phyloP scores from a whole-genome alignment of 441 rosid genomes.

The Breynia disticha region DNA sequence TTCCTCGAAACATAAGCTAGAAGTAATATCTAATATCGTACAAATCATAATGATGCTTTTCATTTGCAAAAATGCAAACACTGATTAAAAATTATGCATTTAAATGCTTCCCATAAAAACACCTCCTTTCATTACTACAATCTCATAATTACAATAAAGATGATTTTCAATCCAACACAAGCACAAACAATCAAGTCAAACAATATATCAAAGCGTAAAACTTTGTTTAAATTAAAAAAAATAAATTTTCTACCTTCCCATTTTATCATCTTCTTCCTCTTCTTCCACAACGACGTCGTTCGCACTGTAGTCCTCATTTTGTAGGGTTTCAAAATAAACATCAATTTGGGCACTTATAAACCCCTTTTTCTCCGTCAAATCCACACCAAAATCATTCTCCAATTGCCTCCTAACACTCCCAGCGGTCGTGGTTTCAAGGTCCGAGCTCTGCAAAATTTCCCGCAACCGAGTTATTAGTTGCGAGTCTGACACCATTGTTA shows the following conservation, averaged over 20 bases:
- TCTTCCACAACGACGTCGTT: constrained; percentile 17
- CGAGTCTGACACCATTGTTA: constrained; percentile 49
- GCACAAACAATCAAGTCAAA: no score
- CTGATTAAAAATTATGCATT: no score
- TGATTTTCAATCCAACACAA: no score
- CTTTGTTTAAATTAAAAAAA: no score
- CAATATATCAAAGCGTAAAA: no score
- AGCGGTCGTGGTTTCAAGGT: constrained; percentile 49
- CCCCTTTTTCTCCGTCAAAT: constrained; percentile 41
- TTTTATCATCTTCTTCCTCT: constrained; percentile 8
- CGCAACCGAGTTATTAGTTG: constrained; percentile 49
- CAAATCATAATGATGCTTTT: no score
- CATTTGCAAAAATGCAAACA: no score
- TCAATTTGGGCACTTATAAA: constrained; percentile 55
- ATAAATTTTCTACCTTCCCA: constrained; percentile 6
- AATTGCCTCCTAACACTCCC: constrained; percentile 41
- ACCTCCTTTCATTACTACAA: no score
- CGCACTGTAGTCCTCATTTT: not conserved
- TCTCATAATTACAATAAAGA: no score
- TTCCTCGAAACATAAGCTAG: no score
- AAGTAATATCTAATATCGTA: no score
- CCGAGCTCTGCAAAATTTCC: constrained; percentile 37
- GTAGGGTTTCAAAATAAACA: constrained; percentile 35
- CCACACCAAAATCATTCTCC: constrained; percentile 49
- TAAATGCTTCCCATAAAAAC: no score